Evolutionary conservation across 306 rosid genomes (phyloP), one percentile per base, ranked within the genome.

Genomic region (Astragalus membranaceus): DNA sequence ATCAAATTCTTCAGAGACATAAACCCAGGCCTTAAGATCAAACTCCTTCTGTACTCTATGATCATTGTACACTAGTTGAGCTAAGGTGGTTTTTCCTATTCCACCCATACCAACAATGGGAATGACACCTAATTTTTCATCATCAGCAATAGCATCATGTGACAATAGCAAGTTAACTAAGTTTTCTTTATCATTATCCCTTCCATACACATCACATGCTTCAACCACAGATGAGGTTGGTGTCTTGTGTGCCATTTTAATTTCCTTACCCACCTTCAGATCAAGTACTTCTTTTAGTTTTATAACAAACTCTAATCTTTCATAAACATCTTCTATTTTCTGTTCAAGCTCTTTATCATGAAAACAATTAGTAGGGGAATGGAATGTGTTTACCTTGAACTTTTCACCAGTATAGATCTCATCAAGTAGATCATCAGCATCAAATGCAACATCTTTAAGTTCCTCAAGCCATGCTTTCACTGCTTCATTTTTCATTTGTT

Each of bases 81-180:
- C 83, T 12, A 84, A 73, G 12, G 85, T 73, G 44, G 82, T 81
- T 56, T 81, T 81, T 41, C 85, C 85, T 10, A 84, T 29, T 14
- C 87, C 88, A 3, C 85, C 84, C 81, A 86, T 81, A 17, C 88
- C 88, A 69, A 81, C 65, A 9, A 81, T 73, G 49, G 82, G 82
- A 65, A 81, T 42, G 3, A 78, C 74, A 13, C 70, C 54, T 13
- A 81, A 46, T 11, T 67, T 55, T 39, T 55, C 20, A 29, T 64
- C 77, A 72, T 36, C 8, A 6, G 32, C 77, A 72, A 26, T 5
- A 6, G 23, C 26, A 53, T 43, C 67, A 9, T 69, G 52, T 23
- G 60, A 64, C 30, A 84, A 51, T 14, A 77, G 29, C 17, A 74
- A 39, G 26, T 49, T 29, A 30, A 78, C 70, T 49, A 81, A 36